Base-by-base conservation (phyloP, 106 monocot species). In the Amphibolis antarctica region DNA sequence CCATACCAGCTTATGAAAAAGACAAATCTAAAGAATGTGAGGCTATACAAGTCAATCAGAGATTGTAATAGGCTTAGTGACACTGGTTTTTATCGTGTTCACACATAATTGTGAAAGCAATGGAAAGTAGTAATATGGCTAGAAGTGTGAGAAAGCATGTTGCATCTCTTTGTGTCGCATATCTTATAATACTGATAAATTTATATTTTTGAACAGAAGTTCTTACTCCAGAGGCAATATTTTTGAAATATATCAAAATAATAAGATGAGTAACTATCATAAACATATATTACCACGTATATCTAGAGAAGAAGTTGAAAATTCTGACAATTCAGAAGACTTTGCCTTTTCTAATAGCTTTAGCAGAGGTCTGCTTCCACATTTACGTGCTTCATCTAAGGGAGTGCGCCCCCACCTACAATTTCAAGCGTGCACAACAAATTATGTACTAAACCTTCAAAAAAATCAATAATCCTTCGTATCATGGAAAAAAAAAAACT, bases 341-440 rank as follows among this genome's bases (percentile, higher is more conserved):
- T 68, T 78, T 26, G 83, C 80, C 9, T 65, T 44, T 48, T 83
- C 83, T 18, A 83, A 44, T 31, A 83, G 63, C 43, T 47, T 60
- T 20, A 80, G 36, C 72, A 88, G 18, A 20, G 75, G 62, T 42
- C 28, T 73, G 78, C 76, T 78, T 26, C 83, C 83, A 24, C 78
- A 60, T 58, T 54, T 88, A 14, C 77, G 71, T 12, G 63, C 77
- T 72, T 87, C 86, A 36, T 87, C 86, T 26, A 87, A 31, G 13
- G 86, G 86, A 55, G 86, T 83, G 30, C 60, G 75, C 14, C 86
- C 86, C 86, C 86, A 87, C 73, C 85, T 86, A 66, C 23, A 78
- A 50, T 15, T 69, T 28, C 56, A 15, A 56, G 27, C 23, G 28
- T 13, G 14, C 25, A 26, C 13, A 15, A 26, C 44, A 44, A 30